Evolutionary conservation across 2,329 filamentous ascomycete genomes (phyloP), one percentile per base, ranked within the genome.

Genomic region (Pseudopyrenochaeta lycopersici): DNA sequence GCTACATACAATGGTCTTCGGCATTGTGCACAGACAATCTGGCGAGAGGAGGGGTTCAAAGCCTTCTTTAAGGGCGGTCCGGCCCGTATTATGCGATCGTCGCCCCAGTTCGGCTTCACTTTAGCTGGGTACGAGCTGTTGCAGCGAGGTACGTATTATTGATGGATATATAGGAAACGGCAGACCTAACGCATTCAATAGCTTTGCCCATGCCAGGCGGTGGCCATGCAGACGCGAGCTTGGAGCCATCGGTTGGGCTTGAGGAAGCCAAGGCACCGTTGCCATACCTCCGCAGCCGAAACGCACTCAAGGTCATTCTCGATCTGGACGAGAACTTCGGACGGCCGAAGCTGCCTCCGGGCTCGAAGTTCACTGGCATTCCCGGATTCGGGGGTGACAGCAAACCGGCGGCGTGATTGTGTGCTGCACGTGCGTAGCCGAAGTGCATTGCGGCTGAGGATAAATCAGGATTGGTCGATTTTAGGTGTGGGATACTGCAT

Each of bases 31-130:
- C 79, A 79, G 67, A 96, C 91, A 12, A 90, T 99, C 68, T 89
- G 84, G 81, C 87, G 88, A 76, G 91, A 98, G 76, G 95, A 99
- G 78, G 95, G 95, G 10, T 94, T 97, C 85, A 87, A 85, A 60
- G 95, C 95, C 21, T 99, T 99, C 84, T 99, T 98, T 88, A 98
- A 98, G 83, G 95, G 95, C 64, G 95, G 95, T 1, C 93, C 94
- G 1, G 95, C 95, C 7, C 91, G 95, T 81, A 96, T 99, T 71
- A 79, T 98, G 75, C 90, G 95, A 70, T 97, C 92, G 0, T 97
- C 92, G 11, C 95, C 95, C 14, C 95, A 99, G 75, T 99, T 99
- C 76, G 95, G 95, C 62, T 98, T 98, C 82, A 99, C 95, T 0
- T 87, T 99, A 20, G 95, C 95, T 3, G 90, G 91, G 38, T 99